Evolutionary conservation across 352 stramenopile species (phyloP).

Genomic region (Phytophthora parvispora): DNA sequence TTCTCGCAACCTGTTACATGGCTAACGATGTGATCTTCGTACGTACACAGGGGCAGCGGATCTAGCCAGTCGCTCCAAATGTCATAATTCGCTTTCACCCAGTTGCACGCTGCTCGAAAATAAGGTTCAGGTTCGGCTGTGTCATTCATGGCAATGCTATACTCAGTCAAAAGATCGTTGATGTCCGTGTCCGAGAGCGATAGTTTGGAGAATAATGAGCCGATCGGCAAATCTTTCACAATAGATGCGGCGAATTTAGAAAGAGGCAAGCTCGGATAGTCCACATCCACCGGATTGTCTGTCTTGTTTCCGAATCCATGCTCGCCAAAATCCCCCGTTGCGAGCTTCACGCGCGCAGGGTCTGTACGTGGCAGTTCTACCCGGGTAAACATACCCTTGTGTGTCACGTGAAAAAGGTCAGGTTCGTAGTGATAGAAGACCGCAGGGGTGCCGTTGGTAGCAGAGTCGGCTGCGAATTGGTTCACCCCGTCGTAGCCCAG

Average conservation of each 20-base stretch:
- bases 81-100: constrained; percentile 61
- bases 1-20: constrained; percentile 36
- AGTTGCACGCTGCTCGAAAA: constrained; percentile 59
- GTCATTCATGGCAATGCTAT: constrained; percentile 11
- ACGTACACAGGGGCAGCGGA: constrained; percentile 40
- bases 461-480: constrained; percentile 39
- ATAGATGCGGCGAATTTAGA: constrained; percentile 44
- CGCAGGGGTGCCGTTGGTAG: constrained; percentile 25
- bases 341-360: constrained; percentile 37
- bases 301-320: constrained; percentile 53
- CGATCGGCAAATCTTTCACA: constrained; percentile 26
- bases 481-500: constrained; percentile 48
- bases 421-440: constrained; percentile 70
- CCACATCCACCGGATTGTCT: constrained; percentile 53
- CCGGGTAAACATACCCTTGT: constrained; percentile 46
- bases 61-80: constrained; percentile 59
- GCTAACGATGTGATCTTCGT: constrained; percentile 44
- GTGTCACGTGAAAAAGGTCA: constrained; percentile 50
- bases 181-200: constrained; percentile 47
- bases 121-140: constrained; percentile 31
- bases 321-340: constrained; percentile 50
- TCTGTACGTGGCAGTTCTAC: constrained; percentile 43
- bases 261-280: constrained; percentile 48
- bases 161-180: constrained; percentile 42
- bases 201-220: constrained; percentile 42